These are phyloP conservation scores for Rhypophila decipiens DNA, from an alignment of 495 filamentous ascomycete genomes.

Conservation along the genomic window DNA sequence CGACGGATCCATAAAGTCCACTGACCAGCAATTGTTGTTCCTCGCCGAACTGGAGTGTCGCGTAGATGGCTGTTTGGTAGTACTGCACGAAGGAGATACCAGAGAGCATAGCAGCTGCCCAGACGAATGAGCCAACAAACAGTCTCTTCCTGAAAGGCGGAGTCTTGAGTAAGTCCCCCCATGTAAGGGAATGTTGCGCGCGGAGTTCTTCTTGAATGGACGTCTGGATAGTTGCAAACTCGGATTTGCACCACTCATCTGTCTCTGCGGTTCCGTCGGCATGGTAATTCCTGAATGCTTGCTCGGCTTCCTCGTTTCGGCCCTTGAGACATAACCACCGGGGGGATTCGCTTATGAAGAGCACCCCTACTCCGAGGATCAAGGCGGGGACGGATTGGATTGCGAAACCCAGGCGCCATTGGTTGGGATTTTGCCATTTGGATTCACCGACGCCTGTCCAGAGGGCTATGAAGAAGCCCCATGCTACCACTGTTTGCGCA, in stretches of 20 bases:
- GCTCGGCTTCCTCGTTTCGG: constrained; percentile 35
- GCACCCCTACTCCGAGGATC: constrained; percentile 41
- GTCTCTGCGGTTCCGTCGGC: constrained; percentile 40
- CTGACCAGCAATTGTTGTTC: constrained; percentile 46
- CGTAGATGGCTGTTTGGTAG: constrained; percentile 45
- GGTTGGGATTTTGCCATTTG: constrained; percentile 26
- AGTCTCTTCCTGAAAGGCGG: constrained; percentile 42
- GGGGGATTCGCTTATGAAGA: constrained; percentile 50
- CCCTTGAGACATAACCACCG: constrained; percentile 52
- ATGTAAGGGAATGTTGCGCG: constrained; percentile 29
- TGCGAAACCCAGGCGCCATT: constrained; percentile 53
- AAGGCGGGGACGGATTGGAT: constrained; percentile 47
- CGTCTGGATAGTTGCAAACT: constrained; percentile 41
- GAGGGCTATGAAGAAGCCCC: constrained; percentile 43
- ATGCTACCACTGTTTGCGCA: constrained; percentile 47
- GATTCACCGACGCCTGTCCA: constrained; percentile 37
- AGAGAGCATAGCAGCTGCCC: constrained; percentile 48
- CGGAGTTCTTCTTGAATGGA: constrained; percentile 36
- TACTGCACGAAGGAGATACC: constrained; percentile 50
- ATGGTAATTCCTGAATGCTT: constrained; percentile 38
- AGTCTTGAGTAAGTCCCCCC: constrained; percentile 39
- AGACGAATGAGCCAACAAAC: constrained; percentile 46
- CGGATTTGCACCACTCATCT: constrained; percentile 37
- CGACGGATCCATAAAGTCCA: constrained; percentile 46
- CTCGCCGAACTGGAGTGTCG: constrained; percentile 39